These are phyloP conservation scores for Helenozyma rhizophorensis DNA, from an alignment of 805 yeast species.

Conservation along the genomic window DNA sequence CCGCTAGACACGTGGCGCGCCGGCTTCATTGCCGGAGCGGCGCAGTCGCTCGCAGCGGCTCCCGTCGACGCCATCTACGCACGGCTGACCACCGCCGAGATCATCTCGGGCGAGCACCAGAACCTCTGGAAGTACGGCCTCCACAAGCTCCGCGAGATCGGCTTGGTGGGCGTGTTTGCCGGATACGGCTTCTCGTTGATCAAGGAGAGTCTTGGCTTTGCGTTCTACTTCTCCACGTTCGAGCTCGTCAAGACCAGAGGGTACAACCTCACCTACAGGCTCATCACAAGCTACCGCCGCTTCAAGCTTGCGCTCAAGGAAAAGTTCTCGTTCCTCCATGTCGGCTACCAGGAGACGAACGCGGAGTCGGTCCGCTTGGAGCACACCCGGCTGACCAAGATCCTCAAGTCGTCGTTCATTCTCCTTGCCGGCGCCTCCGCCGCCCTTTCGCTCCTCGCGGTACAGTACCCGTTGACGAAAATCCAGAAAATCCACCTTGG, in stretches of 20 bases:
- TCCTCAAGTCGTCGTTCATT: slow-evolving; percentile 64
- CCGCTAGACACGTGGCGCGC: slow-evolving; percentile 63
- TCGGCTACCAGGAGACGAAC: slow-evolving; percentile 11
- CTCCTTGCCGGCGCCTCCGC: slow-evolving; percentile 86
- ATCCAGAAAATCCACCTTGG: slow-evolving; percentile 76
- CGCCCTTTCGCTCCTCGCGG: slow-evolving; percentile 66
- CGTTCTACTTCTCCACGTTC: slow-evolving; percentile 75
- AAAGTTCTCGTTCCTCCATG: slow-evolving; percentile 15
- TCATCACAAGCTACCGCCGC: slow-evolving; percentile 40
- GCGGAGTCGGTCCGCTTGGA: slow-evolving; percentile 21
- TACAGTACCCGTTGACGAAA: slow-evolving; percentile 80
- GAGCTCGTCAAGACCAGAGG: slow-evolving; percentile 74
- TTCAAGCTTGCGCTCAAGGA: slow-evolving; percentile 29
- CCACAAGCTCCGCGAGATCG: slow-evolving; percentile 65
- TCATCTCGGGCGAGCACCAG: slow-evolving; percentile 60
- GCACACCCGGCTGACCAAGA: slow-evolving; percentile 37
- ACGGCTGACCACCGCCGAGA: slow-evolving; percentile 71
- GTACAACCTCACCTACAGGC: slow-evolving; percentile 42
- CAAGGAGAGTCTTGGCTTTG: slow-evolving; percentile 82
- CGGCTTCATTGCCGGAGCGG: slow-evolving; percentile 81
- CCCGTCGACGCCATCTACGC: slow-evolving; percentile 90
- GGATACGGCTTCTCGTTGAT: slow-evolving; percentile 76
- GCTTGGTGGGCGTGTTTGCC: slow-evolving; percentile 81
- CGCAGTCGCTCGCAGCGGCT: slow-evolving; percentile 87
- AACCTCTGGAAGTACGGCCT: slow-evolving; percentile 76